These are phyloP conservation scores for Erythrophleum fordii DNA, from an alignment of 306 rosid species.

Conservation along the genomic window DNA sequence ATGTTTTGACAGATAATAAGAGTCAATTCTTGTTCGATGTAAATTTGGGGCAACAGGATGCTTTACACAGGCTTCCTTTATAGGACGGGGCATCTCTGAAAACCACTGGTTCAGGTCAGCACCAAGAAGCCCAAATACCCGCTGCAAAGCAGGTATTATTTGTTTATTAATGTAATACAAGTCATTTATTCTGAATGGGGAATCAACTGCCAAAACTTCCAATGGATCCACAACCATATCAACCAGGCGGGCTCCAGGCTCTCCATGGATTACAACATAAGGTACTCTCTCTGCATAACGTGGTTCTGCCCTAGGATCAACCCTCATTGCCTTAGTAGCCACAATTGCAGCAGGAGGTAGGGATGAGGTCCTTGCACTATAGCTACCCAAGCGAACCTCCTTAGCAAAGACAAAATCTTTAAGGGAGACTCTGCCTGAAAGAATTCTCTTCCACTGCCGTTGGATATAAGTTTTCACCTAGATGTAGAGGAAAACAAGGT, in stretches of 20 bases:
- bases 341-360: constrained; percentile 99
- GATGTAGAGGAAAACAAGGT: constrained; percentile 37
- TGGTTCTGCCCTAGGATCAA: constrained; percentile 94
- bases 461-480: constrained; percentile 80
- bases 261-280: constrained; percentile 87
- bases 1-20: constrained; percentile 87
- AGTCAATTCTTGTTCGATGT: constrained; percentile 85
- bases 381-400: constrained; percentile 92
- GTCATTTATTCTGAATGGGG: constrained; percentile 82
- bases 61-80: constrained; percentile 69
- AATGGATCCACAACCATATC: constrained; percentile 95
- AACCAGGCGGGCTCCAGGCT: constrained; percentile 88
- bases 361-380: constrained; percentile 72
- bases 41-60: constrained; percentile 53
- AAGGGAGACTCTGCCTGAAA: constrained; percentile 75
- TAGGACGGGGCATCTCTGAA: constrained; percentile 83
- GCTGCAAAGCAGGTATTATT: constrained; percentile 90
- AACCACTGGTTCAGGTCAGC: constrained; percentile 88
- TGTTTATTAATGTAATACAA: constrained; percentile 90
- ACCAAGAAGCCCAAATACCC: constrained; percentile 85
- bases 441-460: constrained; percentile 90
- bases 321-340: constrained; percentile 86
- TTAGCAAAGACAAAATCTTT: constrained; percentile 94
- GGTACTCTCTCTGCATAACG: constrained; percentile 90
- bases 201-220: constrained; percentile 76